phyloP scores from a whole-genome alignment of 2,329 filamentous ascomycete species.

The Ceratocystis cubensis region DNA sequence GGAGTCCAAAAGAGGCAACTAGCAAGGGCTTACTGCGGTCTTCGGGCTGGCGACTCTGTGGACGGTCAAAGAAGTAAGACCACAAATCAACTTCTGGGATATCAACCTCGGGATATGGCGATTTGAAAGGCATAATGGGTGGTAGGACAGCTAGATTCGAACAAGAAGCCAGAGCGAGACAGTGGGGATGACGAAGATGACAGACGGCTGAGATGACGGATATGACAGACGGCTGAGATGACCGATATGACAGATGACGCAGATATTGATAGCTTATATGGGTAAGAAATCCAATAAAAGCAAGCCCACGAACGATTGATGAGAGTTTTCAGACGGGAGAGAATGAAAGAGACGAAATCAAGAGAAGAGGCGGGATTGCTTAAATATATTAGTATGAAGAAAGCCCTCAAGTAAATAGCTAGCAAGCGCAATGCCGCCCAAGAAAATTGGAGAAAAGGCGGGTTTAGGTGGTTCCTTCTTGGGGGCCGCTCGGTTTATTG shows the following conservation, averaged over 20 bases:
- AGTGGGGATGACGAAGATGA: background rate
- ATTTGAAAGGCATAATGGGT: slow-evolving; percentile 54
- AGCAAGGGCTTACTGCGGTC: slow-evolving; percentile 49
- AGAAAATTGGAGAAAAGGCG: background rate
- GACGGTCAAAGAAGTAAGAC: slow-evolving; percentile 62
- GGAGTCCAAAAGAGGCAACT: background rate
- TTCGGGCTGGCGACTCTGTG: slow-evolving; percentile 52
- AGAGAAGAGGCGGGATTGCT: too few species aligned
- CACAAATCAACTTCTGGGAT: slow-evolving; percentile 69
- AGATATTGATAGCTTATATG: too few species aligned
- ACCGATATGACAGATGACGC: too few species aligned
- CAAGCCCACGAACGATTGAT: too few species aligned
- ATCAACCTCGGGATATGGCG: slow-evolving; percentile 49
- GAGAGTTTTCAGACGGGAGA: too few species aligned
- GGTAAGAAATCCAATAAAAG: too few species aligned
- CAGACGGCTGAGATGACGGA: background rate
- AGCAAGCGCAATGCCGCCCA: background rate
- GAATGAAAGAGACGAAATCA: too few species aligned
- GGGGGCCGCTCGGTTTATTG: background rate
- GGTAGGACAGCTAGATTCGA: background rate
- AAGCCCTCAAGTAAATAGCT: too few species aligned
- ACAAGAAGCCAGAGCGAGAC: background rate
- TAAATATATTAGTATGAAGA: background rate
- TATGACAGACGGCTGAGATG: background rate
- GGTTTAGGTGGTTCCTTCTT: background rate